phyloP scores from a whole-genome alignment of 768 basidiomycete genomes.

The Boletus barrowsii region DNA sequence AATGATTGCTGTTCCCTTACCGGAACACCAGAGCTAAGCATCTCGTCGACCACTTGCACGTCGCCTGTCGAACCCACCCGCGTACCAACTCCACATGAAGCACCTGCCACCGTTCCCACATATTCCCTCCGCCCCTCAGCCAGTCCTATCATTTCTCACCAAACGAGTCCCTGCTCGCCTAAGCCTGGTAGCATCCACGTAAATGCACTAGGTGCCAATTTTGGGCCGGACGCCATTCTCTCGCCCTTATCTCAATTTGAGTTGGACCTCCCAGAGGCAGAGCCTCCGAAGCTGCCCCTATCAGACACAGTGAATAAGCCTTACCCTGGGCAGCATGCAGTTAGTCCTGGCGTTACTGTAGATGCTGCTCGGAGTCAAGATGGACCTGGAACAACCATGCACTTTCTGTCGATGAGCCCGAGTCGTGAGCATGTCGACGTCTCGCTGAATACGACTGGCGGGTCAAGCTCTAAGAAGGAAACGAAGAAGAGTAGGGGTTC shows the following conservation, averaged over 20 bases:
- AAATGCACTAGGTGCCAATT: background rate
- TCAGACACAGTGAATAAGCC: conserved; percentile 23
- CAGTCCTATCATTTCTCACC: background rate
- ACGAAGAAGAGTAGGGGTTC: conserved; percentile 11
- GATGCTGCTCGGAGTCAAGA: background rate
- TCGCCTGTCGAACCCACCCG: conserved; percentile 11
- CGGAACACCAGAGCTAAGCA: conserved; percentile 13
- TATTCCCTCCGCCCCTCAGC: background rate
- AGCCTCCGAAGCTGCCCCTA: conserved; percentile 16
- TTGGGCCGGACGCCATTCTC: conserved; percentile 5
- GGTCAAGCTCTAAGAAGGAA: background rate
- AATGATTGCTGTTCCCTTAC: background rate
- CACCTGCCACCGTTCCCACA: background rate
- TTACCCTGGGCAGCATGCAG: conserved; percentile 4
- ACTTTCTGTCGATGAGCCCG: background rate
- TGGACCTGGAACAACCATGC: background rate
- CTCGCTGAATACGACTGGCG: background rate
- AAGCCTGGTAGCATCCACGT: background rate
- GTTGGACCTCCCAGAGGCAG: conserved; percentile 20
- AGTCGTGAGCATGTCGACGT: background rate
- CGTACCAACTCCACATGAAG: background rate
- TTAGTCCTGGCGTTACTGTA: background rate
- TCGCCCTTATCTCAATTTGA: conserved; percentile 27
- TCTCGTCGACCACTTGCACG: conserved; percentile 6
- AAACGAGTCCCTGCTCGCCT: background rate